phyloP scores from a whole-genome alignment of 1,284 basidiomycete genomes.

The Leccinum subspadiceum region DNA sequence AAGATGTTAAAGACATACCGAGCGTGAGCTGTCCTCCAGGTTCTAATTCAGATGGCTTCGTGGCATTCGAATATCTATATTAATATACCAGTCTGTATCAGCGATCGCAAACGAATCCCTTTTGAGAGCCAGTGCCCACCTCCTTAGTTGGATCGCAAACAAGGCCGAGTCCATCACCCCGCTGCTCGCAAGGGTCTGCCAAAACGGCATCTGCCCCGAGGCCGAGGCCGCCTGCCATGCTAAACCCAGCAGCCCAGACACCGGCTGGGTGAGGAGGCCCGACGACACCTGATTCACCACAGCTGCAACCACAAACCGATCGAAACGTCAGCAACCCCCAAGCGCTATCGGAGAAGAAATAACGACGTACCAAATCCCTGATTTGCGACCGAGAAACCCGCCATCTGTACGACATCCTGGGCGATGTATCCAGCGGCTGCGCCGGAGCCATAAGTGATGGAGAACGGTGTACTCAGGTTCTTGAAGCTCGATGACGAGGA shows the following conservation, averaged over 20 bases:
- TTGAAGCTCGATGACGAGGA: slow-evolving; percentile 30
- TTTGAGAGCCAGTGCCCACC: neutral
- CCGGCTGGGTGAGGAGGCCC: slow-evolving; percentile 17
- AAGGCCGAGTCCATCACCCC: slow-evolving; percentile 35
- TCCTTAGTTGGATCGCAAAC: slow-evolving; percentile 40
- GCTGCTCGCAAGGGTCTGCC: slow-evolving; percentile 42
- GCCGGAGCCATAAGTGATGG: slow-evolving; percentile 27
- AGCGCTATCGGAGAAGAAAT: slow-evolving; percentile 9
- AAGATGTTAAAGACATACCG: slow-evolving; percentile 17
- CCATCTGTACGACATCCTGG: slow-evolving; percentile 42
- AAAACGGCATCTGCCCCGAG: slow-evolving; percentile 39
- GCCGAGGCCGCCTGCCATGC: slow-evolving; percentile 28
- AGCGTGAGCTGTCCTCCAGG: slow-evolving; percentile 31
- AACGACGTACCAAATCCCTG: slow-evolving; percentile 40
- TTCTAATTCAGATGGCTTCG: slow-evolving; percentile 22
- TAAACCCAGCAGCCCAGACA: slow-evolving; percentile 31
- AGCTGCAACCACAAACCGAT: slow-evolving; percentile 9
- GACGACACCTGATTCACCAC: slow-evolving; percentile 21
- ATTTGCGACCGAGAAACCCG: slow-evolving; percentile 40
- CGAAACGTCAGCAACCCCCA: neutral
- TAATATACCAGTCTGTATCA: neutral
- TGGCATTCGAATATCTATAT: slow-evolving; percentile 27
- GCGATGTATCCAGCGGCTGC: slow-evolving; percentile 34
- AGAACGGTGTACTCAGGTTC: slow-evolving; percentile 20
- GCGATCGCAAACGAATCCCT: neutral